A percentile compares a stretch with the other conserved stretches of the same genome.
Evolutionary conservation across 2,329 filamentous ascomycete species (phyloP).

Genomic region (Fusarium tricinctum): DNA sequence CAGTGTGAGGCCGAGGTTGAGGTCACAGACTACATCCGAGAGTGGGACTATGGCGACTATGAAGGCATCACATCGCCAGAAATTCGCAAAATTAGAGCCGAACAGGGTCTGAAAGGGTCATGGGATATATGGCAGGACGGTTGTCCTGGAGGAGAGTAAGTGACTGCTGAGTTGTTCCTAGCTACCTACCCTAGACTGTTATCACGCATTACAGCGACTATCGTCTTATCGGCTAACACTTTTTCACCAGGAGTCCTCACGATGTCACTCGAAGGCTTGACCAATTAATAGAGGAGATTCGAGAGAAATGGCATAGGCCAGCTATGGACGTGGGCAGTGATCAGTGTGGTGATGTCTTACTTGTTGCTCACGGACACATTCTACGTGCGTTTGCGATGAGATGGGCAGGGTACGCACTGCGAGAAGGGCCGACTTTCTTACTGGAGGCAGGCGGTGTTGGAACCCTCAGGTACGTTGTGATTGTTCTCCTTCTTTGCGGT

Average conservation of each 20-base stretch:
- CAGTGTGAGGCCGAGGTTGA: slow-evolving; percentile 73
- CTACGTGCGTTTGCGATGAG: slow-evolving; percentile 88
- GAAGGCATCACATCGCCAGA: slow-evolving; percentile 82
- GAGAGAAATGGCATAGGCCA: slow-evolving; percentile 73
- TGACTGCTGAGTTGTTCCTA: slow-evolving; percentile 34
- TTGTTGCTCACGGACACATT: slow-evolving; percentile 93
- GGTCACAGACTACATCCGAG: slow-evolving; percentile 79
- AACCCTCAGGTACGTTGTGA: slow-evolving; percentile 73
- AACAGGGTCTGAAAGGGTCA: slow-evolving; percentile 67
- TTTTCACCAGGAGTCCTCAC: slow-evolving; percentile 70
- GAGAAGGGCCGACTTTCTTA: slow-evolving; percentile 82
- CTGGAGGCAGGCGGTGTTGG: slow-evolving; percentile 92
- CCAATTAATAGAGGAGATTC: slow-evolving; percentile 80
- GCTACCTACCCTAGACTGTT: slow-evolving; percentile 25
- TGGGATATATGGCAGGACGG: slow-evolving; percentile 96
- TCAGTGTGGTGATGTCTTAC: slow-evolving; percentile 58
- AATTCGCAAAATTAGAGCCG: slow-evolving; percentile 71
- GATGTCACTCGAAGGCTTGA: slow-evolving; percentile 82
- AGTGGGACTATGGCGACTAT: slow-evolving; percentile 92
- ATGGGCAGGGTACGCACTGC: slow-evolving; percentile 81
- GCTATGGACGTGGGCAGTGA: slow-evolving; percentile 69
- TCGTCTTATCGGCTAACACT: slow-evolving; percentile 20
- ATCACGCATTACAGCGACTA: not conserved
- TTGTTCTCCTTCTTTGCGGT: not conserved
- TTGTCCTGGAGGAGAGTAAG: slow-evolving; percentile 86